Conservation (phyloP, 148 eudicot species). For the Camellia sinensis region DNA sequence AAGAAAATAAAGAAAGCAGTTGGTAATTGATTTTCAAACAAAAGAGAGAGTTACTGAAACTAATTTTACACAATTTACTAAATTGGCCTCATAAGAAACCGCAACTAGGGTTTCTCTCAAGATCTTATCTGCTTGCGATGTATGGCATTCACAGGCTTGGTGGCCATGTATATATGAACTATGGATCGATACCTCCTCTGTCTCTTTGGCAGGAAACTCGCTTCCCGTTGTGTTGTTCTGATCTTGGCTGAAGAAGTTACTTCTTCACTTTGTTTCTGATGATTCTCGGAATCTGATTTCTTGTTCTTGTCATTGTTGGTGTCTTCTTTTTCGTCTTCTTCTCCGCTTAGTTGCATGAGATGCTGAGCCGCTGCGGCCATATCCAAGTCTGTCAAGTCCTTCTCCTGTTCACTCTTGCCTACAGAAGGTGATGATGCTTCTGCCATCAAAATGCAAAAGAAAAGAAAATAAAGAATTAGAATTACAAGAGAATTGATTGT, state of each 20-base stretch:
- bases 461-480: neutral
- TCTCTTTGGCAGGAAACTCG: conserved; percentile 2
- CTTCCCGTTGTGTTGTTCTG: neutral
- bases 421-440: neutral
- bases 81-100: neutral
- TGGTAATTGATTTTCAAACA: too few species aligned
- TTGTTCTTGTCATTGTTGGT: neutral
- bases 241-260: neutral
- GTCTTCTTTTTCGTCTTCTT: neutral
- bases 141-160: neutral
- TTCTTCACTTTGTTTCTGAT: neutral
- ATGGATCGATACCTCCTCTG: conserved; percentile 19
- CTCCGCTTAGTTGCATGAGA: conserved; percentile 21
- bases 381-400: conserved; percentile 3
- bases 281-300: neutral
- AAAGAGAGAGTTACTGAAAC: too few species aligned
- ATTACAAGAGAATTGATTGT: too few species aligned
- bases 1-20: too few species aligned
- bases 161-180: conserved; percentile 8
- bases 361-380: conserved; percentile 18
- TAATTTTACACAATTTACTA: too few species aligned
- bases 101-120: neutral
- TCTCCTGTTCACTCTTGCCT: neutral
- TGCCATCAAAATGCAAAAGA: neutral
- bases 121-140: neutral